A percentile compares a stretch with the other conserved stretches of the same genome.
Evolutionary conservation across 2,329 filamentous ascomycete genomes (phyloP).

Genomic region (Tolypocladium tropicale): DNA sequence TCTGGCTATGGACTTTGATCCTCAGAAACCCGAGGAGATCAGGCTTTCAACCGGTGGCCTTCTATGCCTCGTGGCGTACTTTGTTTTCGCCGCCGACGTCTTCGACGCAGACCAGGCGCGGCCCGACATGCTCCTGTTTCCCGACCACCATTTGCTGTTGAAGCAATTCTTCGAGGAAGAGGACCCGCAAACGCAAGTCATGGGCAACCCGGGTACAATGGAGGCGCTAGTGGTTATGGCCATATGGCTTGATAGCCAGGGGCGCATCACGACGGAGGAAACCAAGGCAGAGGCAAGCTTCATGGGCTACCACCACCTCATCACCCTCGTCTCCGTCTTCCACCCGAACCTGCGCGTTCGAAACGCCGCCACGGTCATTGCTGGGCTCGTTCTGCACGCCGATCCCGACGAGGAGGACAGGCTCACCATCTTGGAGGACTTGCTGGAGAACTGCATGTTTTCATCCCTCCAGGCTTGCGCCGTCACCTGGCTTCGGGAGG

Average conservation of each 20-base stretch:
- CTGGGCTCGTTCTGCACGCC: conserved; percentile 44
- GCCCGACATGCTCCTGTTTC: conserved; percentile 48
- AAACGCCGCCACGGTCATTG: conserved; percentile 43
- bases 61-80: conserved; percentile 50
- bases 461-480: conserved; percentile 52
- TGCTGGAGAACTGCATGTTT: conserved; percentile 56
- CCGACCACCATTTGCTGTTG: conserved; percentile 46
- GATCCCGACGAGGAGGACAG: conserved; percentile 49
- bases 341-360: conserved; percentile 43
- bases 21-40: conserved; percentile 38
- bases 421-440: conserved; percentile 51
- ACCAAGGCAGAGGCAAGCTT: conserved; percentile 31
- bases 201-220: conserved; percentile 40
- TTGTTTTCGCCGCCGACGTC: conserved; percentile 50
- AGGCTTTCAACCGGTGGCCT: conserved; percentile 49
- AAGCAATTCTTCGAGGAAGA: conserved; percentile 41
- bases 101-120: conserved; percentile 45
- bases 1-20: conserved; percentile 33
- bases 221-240: conserved; percentile 52
- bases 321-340: conserved; percentile 47
- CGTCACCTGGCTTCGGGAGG: conserved; percentile 53
- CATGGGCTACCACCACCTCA: conserved; percentile 50
- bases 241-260: conserved; percentile 44
- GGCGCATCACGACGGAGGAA: conserved; percentile 22
- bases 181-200: conserved; percentile 38